Base-by-base conservation (phyloP, 2,329 filamentous ascomycete genomes). In the Ascosphaera apis region DNA sequence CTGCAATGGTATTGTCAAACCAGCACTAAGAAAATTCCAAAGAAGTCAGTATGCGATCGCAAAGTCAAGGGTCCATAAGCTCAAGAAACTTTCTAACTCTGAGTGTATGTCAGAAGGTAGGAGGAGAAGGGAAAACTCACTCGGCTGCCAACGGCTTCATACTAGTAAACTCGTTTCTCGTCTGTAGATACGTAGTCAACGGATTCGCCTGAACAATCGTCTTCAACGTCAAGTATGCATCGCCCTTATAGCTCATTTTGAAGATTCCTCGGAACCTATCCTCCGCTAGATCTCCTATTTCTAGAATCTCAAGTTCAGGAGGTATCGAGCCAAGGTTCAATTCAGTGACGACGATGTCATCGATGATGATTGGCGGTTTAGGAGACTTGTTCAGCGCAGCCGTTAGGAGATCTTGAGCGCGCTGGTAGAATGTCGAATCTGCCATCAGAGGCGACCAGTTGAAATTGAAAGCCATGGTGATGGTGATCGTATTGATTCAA, bases 391-490 rank as follows among this genome's bases (percentile, higher is more conserved):
- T 98, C 50, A 98, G 67, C 25, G 88, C 88, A 39, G 80, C 76
- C 17, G 88, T 98, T 48, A 98, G 69, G 56, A 95, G 78, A 54
- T 95, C 84, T 55, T 84, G 79, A 36, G 88, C 86, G 47, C 83
- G 77, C 53, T 78, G 72, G 60, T 86, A 86, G 58, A 88, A 88
- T 47, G 74, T 71, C 50, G 81, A 86, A 62, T 95, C 88, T 52
- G 86, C 86, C 61, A 91, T 88, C 45, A 98, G 69, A 53, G 88
- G 88, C 69, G 83, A 92, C 88, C 88, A 98, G 81, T 95, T 95
- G 79, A 98, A 98, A 67, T 95, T 95, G 78, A 98, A 98, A 47
- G 88, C 88, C 88, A 98, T 98, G 59, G 43, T 46, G 42, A 45
- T 33, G 6, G 21, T n/a, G n/a, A n/a, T n/a, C n/a, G n/a, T n/a